Percentiles rank a stretch among this genome's conserved stretches.
Evolutionary conservation across 345 rosid species (phyloP).

Genomic region (Rhodamnia argentea): DNA sequence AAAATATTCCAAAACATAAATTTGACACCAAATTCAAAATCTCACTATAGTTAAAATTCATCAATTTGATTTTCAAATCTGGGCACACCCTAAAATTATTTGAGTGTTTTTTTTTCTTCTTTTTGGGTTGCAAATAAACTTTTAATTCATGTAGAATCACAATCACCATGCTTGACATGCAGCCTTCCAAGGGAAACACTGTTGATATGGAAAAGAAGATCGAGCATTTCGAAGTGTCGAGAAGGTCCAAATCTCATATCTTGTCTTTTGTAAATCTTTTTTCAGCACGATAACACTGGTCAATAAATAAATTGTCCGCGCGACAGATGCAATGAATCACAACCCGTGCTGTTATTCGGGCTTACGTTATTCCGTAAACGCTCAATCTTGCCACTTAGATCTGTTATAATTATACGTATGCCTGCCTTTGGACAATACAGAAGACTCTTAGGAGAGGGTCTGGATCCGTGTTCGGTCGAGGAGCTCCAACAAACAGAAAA

Average conservation of each 20-base stretch:
- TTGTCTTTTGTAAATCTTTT: neutral
- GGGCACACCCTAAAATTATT: neutral
- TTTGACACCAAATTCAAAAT: neutral
- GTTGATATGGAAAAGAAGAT: constrained; percentile 51
- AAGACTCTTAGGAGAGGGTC: constrained; percentile 60
- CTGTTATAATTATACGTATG: neutral
- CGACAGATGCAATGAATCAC: neutral
- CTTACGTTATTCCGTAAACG: neutral
- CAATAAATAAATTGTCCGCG: neutral
- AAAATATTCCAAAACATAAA: neutral
- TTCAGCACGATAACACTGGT: neutral
- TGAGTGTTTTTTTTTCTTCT: neutral
- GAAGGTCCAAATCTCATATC: constrained; percentile 25
- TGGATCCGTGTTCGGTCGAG: constrained; percentile 51
- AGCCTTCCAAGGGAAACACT: constrained; percentile 33
- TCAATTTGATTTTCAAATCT: neutral
- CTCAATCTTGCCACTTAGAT: neutral
- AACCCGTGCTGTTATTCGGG: neutral
- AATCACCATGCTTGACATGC: constrained; percentile 5
- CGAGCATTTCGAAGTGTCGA: constrained; percentile 53
- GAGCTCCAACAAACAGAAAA: constrained; percentile 65
- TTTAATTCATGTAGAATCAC: neutral
- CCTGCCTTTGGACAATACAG: constrained; percentile 18
- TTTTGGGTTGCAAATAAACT: neutral
- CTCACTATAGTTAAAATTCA: neutral